phyloP scores from a whole-genome alignment of 257 asterid genomes.

The Parsonsia alboflavescens region DNA sequence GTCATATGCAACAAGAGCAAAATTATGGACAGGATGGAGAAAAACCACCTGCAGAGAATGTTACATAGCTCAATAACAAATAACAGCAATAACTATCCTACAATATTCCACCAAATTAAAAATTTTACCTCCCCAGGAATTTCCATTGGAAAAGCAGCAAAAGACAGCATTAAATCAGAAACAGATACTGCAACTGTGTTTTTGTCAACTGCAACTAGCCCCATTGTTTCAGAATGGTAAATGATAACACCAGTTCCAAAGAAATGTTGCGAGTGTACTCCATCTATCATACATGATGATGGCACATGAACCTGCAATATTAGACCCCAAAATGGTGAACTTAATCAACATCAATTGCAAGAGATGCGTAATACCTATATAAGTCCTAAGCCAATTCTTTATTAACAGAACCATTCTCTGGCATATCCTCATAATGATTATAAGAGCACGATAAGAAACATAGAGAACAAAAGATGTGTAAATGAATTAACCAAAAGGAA shows the following conservation, averaged over 20 bases:
- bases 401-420: background rate
- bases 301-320: conserved; percentile 95
- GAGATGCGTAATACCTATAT: background rate
- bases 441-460: background rate
- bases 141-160: conserved; percentile 99
- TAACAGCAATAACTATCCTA: background rate
- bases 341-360: background rate
- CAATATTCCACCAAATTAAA: conserved; percentile 11
- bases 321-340: conserved; percentile 8
- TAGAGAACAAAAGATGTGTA: background rate
- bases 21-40: conserved; percentile 98
- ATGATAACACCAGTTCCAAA: conserved; percentile 93
- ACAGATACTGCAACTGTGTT: conserved; percentile 94
- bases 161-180: conserved; percentile 96
- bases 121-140: conserved; percentile 92
- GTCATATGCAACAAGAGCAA: conserved; percentile 90
- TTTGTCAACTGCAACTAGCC: conserved; percentile 93
- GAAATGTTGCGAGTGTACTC: conserved; percentile 97
- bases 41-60: conserved; percentile 71
- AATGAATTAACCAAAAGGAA: background rate
- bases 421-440: background rate
- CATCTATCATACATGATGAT: conserved; percentile 95
- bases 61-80: conserved; percentile 18
- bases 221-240: conserved; percentile 84
- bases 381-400: background rate